Conservation (phyloP, 768 basidiomycete genomes). For the Auriscalpium microsporum region DNA sequence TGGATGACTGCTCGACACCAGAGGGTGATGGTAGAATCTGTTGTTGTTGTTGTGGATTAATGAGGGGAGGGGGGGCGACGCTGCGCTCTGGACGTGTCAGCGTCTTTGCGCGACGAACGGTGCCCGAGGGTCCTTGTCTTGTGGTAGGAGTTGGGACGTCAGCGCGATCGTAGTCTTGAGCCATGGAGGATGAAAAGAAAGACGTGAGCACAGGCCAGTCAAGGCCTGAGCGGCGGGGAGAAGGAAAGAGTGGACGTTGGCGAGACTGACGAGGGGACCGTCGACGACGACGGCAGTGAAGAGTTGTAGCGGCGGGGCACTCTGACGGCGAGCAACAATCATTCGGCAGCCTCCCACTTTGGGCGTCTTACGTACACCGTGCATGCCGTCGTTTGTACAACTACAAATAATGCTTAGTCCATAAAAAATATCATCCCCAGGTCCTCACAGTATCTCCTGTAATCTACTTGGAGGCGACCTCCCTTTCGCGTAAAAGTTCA, state of each 20-base stretch:
- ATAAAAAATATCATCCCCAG: not conserved
- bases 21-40: conserved; percentile 29
- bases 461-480: not conserved
- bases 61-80: conserved; percentile 89
- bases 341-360: not conserved
- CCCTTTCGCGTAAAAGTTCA: conserved; percentile 37
- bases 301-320: not conserved
- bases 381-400: not conserved
- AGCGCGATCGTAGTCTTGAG: conserved; percentile 3
- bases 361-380: not conserved
- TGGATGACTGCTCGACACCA: conserved; percentile 28
- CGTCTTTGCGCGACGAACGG: conserved; percentile 86
- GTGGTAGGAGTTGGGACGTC: conserved; percentile 15
- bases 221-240: conserved; percentile 6
- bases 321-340: not conserved
- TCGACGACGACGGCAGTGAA: not conserved
- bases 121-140: conserved; percentile 32
- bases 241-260: conserved; percentile 1
- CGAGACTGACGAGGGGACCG: not conserved
- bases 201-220: conserved; percentile 6
- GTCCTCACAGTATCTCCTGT: not conserved
- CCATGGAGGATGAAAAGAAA: conserved; percentile 11
- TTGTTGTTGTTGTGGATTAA: conserved; percentile 58
- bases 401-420: not conserved
- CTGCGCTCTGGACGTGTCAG: conserved; percentile 92